phyloP scores from a whole-genome alignment of 2,329 filamentous ascomycete species.

The Cercospora sp. region DNA sequence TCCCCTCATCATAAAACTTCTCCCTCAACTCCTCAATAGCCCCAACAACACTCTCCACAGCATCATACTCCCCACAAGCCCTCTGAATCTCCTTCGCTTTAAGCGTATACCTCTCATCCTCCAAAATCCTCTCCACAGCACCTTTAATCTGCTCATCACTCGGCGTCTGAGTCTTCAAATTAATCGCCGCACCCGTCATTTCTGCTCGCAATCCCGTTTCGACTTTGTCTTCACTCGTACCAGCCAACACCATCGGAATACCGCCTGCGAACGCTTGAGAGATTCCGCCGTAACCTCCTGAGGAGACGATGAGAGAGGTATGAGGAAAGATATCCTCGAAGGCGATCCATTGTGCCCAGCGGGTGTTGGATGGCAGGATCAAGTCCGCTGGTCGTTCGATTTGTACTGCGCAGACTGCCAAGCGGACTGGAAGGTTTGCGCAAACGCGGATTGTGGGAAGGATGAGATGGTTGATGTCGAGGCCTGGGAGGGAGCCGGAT shows the following conservation, averaged over 20 bases:
- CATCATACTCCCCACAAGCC: conserved; percentile 30
- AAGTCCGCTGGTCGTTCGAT: conserved; percentile 35
- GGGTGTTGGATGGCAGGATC: conserved; percentile 45
- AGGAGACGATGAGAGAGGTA: conserved; percentile 48
- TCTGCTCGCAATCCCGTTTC: conserved; percentile 48
- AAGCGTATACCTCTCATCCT: conserved; percentile 24
- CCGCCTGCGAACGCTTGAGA: conserved; percentile 49
- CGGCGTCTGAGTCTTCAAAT: conserved; percentile 44
- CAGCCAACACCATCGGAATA: conserved; percentile 52
- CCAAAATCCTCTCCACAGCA: conserved; percentile 22
- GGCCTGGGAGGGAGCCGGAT: conserved; percentile 50
- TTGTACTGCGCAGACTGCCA: conserved; percentile 43
- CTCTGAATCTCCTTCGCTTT: conserved; percentile 31
- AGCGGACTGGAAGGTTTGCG: conserved; percentile 44
- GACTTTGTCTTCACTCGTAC: conserved; percentile 43
- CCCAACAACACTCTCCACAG: conserved; percentile 19
- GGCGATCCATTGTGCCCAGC: conserved; percentile 51
- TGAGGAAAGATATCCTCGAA: conserved; percentile 52
- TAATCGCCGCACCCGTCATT: conserved; percentile 50
- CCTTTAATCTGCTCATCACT: conserved; percentile 25
- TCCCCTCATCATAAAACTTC: not conserved
- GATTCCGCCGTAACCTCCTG: conserved; percentile 52
- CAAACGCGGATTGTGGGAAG: conserved; percentile 50
- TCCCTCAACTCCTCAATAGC: conserved; percentile 18
- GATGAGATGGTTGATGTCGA: conserved; percentile 46